Base-by-base conservation (phyloP, 768 basidiomycete genomes). In the Pholiota molesta region DNA sequence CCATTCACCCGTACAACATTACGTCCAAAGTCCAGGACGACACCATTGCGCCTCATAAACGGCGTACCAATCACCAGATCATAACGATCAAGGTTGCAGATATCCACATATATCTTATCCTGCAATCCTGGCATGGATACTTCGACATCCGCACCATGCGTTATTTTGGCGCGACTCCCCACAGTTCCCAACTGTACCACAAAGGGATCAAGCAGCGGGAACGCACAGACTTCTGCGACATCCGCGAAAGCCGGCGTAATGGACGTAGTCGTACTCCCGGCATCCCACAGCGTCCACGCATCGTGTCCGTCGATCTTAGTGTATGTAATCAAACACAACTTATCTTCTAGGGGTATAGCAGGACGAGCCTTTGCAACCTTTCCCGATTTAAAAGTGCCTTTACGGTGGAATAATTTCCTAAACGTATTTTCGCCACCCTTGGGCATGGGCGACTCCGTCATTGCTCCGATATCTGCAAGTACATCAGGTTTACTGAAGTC, bases 31-130 rank as follows among this genome's bases (percentile, higher is more conserved):
- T 76, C 70, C 2, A 77, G 59, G 0, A 62, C 13, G 0, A 73
- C 71, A 76, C n/a, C n/a, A n/a, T n/a, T n/a, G n/a, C n/a, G n/a
- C n/a, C n/a, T n/a, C n/a, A n/a, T n/a, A n/a, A n/a, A 80, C 1
- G 73, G 73, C 3, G 70, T 75, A 0, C 79, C 75, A 0, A 80
- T 65, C 0, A 80, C 71, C 55, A 71, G 61, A 33, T 79, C 74
- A 57, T 78, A 80, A 5, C 60, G 61, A 53, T 78, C 74, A 13
- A 79, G 65, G 42, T 80, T 80, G 0, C 66, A 69, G 1, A 80
- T 61, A 57, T 79, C 73, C 2, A 78, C 61, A 35, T 77, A 77
- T 28, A 57, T 35, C 0, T 29, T 21, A 2, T 14, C 29, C 0
- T 59, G 44, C 1, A 68, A 33, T 0, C 54, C 40, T 10, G 62